Conservation (phyloP, 768 basidiomycete species). For the Naganishia randhawae region DNA sequence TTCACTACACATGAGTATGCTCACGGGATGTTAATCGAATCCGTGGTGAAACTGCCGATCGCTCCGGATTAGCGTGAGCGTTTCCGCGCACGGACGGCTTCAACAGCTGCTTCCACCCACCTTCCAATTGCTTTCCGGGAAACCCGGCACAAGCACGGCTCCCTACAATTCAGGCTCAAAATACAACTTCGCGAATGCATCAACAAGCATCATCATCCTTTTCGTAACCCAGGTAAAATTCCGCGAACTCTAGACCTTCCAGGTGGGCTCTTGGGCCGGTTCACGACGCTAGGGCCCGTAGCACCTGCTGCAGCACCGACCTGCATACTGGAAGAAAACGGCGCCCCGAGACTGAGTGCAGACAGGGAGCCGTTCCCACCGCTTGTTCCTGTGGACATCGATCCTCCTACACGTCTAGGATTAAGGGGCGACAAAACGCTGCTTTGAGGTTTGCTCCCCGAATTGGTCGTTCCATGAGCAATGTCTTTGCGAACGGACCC, state of each 20-base stretch:
- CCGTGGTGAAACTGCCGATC: background rate
- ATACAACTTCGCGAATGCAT: constrained; percentile 1
- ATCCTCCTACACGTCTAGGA: constrained; percentile 36
- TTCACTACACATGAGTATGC: no score
- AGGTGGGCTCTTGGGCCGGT: constrained; percentile 23
- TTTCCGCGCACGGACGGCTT: background rate
- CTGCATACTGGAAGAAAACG: constrained; percentile 28
- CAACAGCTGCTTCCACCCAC: background rate
- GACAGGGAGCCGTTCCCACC: constrained; percentile 16
- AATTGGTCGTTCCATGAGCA: constrained; percentile 13
- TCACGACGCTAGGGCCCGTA: constrained; percentile 18
- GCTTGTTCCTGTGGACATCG: constrained; percentile 3
- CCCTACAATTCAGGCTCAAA: background rate
- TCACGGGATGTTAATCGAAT: no score
- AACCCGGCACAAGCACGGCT: no score
- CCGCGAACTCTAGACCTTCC: constrained; percentile 1
- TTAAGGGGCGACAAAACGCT: constrained; percentile 43
- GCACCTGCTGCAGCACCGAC: background rate
- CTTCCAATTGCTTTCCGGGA: no score
- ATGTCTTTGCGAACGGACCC: constrained; percentile 28
- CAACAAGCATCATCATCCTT: background rate
- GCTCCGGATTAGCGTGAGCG: background rate
- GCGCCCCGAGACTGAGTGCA: constrained; percentile 25
- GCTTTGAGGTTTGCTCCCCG: constrained; percentile 21
- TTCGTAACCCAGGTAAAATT: constrained; percentile 22